These are phyloP conservation scores for Fragaria vesca DNA, from an alignment of 306 rosid genomes.

Conservation along the genomic window DNA sequence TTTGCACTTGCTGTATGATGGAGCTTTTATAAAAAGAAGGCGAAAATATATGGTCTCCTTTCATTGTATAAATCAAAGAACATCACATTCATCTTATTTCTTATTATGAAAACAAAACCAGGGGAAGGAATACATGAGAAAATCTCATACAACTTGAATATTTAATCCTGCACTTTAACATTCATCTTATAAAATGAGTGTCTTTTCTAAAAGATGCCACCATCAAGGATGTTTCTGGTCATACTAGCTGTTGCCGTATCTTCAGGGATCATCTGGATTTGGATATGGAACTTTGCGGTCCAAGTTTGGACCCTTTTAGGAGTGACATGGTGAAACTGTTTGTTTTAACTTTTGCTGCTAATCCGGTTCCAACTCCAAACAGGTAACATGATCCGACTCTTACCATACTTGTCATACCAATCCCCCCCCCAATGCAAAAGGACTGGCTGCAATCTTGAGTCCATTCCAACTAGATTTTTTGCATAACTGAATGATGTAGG, in stretches of 20 bases:
- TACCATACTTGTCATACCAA: background rate
- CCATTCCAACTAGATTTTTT: background rate
- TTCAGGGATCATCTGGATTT: background rate
- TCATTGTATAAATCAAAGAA: no score
- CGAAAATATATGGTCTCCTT: no score
- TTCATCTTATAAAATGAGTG: no score
- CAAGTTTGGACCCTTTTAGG: background rate
- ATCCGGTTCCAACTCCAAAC: no score
- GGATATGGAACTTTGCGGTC: background rate
- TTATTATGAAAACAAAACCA: background rate
- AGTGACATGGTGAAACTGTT: background rate
- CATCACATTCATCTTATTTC: background rate
- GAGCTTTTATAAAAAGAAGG: background rate
- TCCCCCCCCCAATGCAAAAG: fast-evolving
- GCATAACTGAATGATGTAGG: no score
- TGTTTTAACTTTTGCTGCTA: background rate
- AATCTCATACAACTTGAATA: background rate
- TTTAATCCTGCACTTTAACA: background rate
- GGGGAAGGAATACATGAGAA: no score
- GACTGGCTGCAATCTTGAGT: background rate
- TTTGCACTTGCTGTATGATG: no score
- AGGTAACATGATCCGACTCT: background rate
- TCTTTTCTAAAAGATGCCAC: background rate
- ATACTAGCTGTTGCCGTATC: background rate
- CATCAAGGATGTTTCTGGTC: no score